Percentiles rank a stretch among this genome's conserved stretches.
Conservation (phyloP, 2,329 filamentous ascomycete species). For the Aspergillus sp. region DNA sequence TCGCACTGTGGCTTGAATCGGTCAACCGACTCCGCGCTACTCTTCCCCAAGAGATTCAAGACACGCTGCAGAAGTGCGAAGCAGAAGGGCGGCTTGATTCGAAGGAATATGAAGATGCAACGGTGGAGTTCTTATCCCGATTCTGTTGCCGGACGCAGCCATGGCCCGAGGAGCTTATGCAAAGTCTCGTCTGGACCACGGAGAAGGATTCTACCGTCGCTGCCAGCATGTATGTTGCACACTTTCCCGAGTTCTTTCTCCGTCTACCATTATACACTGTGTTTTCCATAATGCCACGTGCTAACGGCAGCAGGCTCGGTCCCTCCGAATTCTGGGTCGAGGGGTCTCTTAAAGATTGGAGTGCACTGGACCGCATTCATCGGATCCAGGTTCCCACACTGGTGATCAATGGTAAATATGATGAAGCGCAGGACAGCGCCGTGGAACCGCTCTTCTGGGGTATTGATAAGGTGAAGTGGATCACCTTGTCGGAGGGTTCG, state of each 20-base stretch:
- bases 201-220: constrained; percentile 4
- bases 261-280: not conserved
- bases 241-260: not conserved
- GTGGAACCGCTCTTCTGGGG: constrained; percentile 6
- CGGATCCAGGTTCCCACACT: not conserved
- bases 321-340: not conserved
- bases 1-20: not conserved
- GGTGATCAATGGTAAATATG: constrained; percentile 5
- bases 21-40: constrained; percentile 1
- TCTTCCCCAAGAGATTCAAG: not conserved
- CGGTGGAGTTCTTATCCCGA: not conserved
- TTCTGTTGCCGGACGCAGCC: constrained; percentile 2
- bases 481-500: not conserved
- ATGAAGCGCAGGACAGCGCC: constrained; percentile 2
- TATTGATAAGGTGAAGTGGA: constrained; percentile 2
- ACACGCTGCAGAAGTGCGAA: not conserved
- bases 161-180: constrained; percentile 3
- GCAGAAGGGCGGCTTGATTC: not conserved
- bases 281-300: not conserved
- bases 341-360: constrained; percentile 3
- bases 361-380: not conserved
- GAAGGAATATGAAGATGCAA: constrained; percentile 2
- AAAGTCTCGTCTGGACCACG: constrained; percentile 1
- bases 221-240: not conserved
- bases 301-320: constrained; percentile 1